Percentiles rank a stretch among this genome's conserved stretches.
These are phyloP conservation scores for Fomitopsis pulvina DNA, from an alignment of 768 basidiomycete species.

Conservation along the genomic window DNA sequence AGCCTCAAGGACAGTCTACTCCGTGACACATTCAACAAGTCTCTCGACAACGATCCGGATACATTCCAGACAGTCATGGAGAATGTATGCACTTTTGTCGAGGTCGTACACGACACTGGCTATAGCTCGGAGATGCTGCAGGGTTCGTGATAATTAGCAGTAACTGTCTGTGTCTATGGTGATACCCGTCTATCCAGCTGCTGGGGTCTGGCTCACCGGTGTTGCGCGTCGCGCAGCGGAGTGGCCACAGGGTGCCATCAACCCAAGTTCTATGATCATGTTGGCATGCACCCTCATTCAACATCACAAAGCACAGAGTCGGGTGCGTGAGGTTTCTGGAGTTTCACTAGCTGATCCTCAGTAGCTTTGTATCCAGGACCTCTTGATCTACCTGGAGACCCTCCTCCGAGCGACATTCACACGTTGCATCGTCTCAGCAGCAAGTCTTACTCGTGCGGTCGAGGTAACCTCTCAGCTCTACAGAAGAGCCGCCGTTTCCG, in stretches of 20 bases:
- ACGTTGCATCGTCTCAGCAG: constrained; percentile 39
- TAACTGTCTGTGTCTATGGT: not conserved
- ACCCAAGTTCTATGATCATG: constrained; percentile 50
- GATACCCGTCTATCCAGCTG: constrained; percentile 32
- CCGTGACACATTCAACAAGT: constrained; percentile 46
- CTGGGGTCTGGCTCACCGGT: constrained; percentile 45
- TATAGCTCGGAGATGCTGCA: constrained; percentile 48
- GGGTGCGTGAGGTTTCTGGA: constrained; percentile 31
- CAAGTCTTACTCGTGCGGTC: constrained; percentile 41
- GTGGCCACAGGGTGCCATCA: constrained; percentile 37
- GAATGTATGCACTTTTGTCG: constrained; percentile 53
- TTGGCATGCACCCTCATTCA: constrained; percentile 48
- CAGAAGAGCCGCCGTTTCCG: constrained; percentile 24
- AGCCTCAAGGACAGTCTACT: constrained; percentile 42
- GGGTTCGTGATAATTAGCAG: constrained; percentile 32
- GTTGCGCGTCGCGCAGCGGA: constrained; percentile 57
- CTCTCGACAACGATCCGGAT: constrained; percentile 42
- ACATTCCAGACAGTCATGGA: constrained; percentile 46
- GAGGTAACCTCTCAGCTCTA: constrained; percentile 38
- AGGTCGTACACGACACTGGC: constrained; percentile 47
- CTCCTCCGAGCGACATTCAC: constrained; percentile 48
- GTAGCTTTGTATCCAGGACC: constrained; percentile 35
- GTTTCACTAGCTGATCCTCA: too few species aligned
- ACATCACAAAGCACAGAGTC: constrained; percentile 50
- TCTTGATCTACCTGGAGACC: constrained; percentile 52